These are phyloP conservation scores for Melastoma malabathricum DNA, from an alignment of 345 rosid species.

Conservation along the genomic window DNA sequence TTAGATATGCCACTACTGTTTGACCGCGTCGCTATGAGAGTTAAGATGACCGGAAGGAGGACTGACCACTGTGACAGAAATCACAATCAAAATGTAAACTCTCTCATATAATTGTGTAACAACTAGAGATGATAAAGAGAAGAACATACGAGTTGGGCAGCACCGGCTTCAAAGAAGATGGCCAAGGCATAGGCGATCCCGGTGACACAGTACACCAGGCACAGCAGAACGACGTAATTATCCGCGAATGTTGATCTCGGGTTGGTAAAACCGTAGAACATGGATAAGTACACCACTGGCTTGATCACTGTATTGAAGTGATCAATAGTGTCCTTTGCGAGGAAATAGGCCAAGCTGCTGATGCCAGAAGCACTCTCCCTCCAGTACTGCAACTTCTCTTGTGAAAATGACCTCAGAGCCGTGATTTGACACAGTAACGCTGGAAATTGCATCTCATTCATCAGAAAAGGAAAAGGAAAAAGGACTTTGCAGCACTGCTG, in stretches of 20 bases:
- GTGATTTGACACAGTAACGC: slow-evolving; percentile 91
- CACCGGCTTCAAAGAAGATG: slow-evolving; percentile 64
- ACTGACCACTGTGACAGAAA: slow-evolving; percentile 60
- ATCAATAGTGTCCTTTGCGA: slow-evolving; percentile 86
- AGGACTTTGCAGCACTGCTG: no score
- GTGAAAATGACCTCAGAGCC: slow-evolving; percentile 80
- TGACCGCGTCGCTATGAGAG: slow-evolving; percentile 59
- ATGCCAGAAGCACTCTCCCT: slow-evolving; percentile 90
- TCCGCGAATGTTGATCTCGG: slow-evolving; percentile 74
- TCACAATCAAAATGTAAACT: no score
- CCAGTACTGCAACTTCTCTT: slow-evolving; percentile 86
- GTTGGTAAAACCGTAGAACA: slow-evolving; percentile 82
- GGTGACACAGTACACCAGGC: slow-evolving; percentile 90
- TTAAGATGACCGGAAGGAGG: slow-evolving; percentile 90
- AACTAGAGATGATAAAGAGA: no score
- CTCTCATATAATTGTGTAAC: background rate
- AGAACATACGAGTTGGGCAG: slow-evolving; percentile 84
- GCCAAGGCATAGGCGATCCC: slow-evolving; percentile 82
- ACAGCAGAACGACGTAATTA: slow-evolving; percentile 65
- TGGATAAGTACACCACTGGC: slow-evolving; percentile 81
- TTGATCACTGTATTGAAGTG: slow-evolving; percentile 67
- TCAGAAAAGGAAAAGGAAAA: slow-evolving; percentile 5
- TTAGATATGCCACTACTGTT: slow-evolving; percentile 21
- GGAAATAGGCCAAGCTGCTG: slow-evolving; percentile 85
- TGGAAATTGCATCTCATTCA: slow-evolving; percentile 18